Evolutionary conservation across 345 rosid species (phyloP), one percentile per base, ranked within the genome.

Genomic region (Gossypium longicalyx): DNA sequence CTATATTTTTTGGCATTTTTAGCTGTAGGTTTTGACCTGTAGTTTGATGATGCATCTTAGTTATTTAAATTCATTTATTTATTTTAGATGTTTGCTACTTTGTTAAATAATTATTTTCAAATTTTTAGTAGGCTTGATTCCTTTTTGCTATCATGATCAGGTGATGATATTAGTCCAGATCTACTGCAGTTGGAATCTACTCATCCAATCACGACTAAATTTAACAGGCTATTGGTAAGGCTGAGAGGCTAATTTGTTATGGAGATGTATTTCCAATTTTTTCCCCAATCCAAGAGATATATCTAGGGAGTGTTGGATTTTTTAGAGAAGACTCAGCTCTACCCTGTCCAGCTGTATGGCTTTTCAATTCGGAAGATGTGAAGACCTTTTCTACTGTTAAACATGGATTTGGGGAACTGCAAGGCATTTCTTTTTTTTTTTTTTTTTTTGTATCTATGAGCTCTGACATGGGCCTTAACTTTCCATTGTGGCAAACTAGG

Each of bases 141-240:
- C 59, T 68, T 34, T 49, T 2, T 61, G 29, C 70, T 22, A 23
- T 38, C 74, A 57, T 77, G 60, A 72, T 75, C 90, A 87, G 90
- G 75, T 58, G 76, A 78, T 69, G 76, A 44, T 27, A 62, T 65
- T 34, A 77, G 62, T 76, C 77, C 89, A 73, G 83, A 82, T 22
- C 74, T 82, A 49, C 71, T 83, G 71, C 84, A 78, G 61, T 77
- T 85, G 83, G 84, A 83, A 75, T 85, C 74, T 81, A 77, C 81
- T 77, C 87, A 83, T 77, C 89, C 90, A 45, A 79, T 83, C 77
- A 72, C 77, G 48, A 64, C 86, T 67, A 84, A 84, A 83, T 87
- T 94, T 81, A 85, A 82, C 73, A 86, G 97, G 85, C 77, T 92
- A 82, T 75, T 92, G 97, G 98, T 94, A 86, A 82, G 95, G 57